phyloP scores from a whole-genome alignment of 768 basidiomycete species.

The Pleurotus tuoliensis region DNA sequence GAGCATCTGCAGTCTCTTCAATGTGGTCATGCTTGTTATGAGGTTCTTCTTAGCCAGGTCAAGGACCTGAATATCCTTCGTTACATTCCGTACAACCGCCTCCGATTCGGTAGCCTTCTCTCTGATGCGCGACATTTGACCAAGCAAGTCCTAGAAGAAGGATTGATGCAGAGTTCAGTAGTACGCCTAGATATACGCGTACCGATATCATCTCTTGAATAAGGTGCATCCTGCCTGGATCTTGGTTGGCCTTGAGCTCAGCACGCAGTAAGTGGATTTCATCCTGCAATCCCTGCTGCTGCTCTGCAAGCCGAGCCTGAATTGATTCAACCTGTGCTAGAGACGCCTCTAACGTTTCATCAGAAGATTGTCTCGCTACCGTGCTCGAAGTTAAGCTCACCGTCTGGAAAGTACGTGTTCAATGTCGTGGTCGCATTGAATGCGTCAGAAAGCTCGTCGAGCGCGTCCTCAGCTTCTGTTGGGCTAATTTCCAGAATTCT shows the following conservation, averaged over 20 bases:
- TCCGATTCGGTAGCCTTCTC: conserved; percentile 98
- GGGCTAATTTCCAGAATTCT: conserved; percentile 58
- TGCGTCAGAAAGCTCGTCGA: conserved; percentile 53
- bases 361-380: conserved; percentile 4
- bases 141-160: conserved; percentile 71
- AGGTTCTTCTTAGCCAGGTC: conserved; percentile 94
- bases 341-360: conserved; percentile 60
- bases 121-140: conserved; percentile 93
- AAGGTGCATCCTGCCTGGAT: conserved; percentile 82
- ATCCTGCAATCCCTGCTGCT: conserved; percentile 62
- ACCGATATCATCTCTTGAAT: conserved; percentile 98
- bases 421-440: conserved; percentile 56
- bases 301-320: conserved; percentile 61
- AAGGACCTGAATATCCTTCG: conserved; percentile 92
- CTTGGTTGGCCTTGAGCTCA: conserved; percentile 73
- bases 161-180: too few species aligned
- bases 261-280: conserved; percentile 69
- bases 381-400: conserved; percentile 32
- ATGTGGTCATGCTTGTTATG: conserved; percentile 80
- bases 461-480: conserved; percentile 42
- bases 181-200: conserved; percentile 17
- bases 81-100: conserved; percentile 92
- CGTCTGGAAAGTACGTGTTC: conserved; percentile 78
- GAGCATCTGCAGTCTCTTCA: conserved; percentile 92
- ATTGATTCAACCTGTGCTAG: conserved; percentile 69